Evolutionary conservation across 2,329 filamentous ascomycete genomes (phyloP), one percentile per base, ranked within the genome.

Genomic region (Rasamsonia emersonii): DNA sequence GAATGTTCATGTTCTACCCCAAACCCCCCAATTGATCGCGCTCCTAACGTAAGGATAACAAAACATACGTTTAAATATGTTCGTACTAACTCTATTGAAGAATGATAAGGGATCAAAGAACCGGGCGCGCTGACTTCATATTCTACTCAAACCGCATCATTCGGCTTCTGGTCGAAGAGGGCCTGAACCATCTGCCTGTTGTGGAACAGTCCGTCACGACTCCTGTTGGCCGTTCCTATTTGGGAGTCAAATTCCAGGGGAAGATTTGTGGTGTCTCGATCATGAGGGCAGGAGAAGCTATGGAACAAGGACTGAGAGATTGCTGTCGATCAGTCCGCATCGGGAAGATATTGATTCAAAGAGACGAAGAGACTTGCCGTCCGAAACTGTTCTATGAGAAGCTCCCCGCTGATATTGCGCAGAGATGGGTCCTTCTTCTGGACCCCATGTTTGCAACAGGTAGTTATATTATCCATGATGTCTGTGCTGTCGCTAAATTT

Each of bases 371-470:
- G 64, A 96, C 91, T 1, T 74, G 81, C 33, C 75, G 81, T 65
- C 91, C 91, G 9, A 91, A 86, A 59, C 72, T 98, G 8, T 98
- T 96, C 62, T 98, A 96, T 62, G 89, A 96, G 51, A 98, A 98
- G 67, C 73, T 98, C 21, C 91, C 91, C 5, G 81, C 86, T 54
- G 91, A 98, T 56, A 95, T 98, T 58, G 76, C 82, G 15, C 75
- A 89, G 33, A 71, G 91, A 58, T 98, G 91, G 88, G 89, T 95
- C 20, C 67, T 98, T 38, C 68, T 98, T 26, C 65, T 98, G 27
- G 91, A 98, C 56, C 91, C 91, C n/a, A 98, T 98, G 91, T 88
- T 98, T 63, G 91, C 91, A 36, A 98, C 91, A 46, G 88, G 86
- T 88, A 62, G 50, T n/a, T n/a, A n/a, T n/a, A n/a, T n/a, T n/a